These are phyloP conservation scores for Rugosomyces carneus DNA, from an alignment of 1,284 basidiomycete species.

Conservation along the genomic window DNA sequence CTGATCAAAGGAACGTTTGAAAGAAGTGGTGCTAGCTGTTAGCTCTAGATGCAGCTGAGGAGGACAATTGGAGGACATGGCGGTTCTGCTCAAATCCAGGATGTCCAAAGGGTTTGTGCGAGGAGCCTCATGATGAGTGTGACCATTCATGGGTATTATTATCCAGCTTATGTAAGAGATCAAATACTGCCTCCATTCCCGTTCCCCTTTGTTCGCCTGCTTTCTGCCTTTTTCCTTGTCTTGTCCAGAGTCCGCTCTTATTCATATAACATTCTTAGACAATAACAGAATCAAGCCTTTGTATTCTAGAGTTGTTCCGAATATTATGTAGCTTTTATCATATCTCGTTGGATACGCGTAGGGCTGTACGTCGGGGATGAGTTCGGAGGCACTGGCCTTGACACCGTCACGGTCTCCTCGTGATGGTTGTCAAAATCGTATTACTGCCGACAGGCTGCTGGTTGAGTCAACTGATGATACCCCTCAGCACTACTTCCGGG, in stretches of 20 bases:
- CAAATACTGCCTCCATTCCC: background rate
- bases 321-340: too few relatives aligned
- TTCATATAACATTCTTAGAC: too few relatives aligned
- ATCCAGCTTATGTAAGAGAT: conserved; percentile 13
- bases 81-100: conserved; percentile 14
- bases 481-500: too few relatives aligned
- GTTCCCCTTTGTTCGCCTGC: background rate
- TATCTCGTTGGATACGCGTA: too few relatives aligned
- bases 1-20: conserved; percentile 53
- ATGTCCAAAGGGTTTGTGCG: conserved; percentile 7
- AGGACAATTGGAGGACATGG: conserved; percentile 31
- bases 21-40: conserved; percentile 39
- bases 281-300: background rate
- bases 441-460: background rate
- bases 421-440: conserved; percentile 4
- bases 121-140: conserved; percentile 14
- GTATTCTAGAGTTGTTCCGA: too few relatives aligned
- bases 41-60: conserved; percentile 42
- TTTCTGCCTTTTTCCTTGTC: background rate
- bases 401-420: background rate
- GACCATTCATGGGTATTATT: conserved; percentile 6
- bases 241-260: too few relatives aligned
- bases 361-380: background rate
- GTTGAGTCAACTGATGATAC: conserved; percentile 1
- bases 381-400: background rate